Percentiles rank a stretch among this genome's conserved stretches.
phyloP scores from a whole-genome alignment of 139 green algal genomes.

The Micractinium conductrix region DNA sequence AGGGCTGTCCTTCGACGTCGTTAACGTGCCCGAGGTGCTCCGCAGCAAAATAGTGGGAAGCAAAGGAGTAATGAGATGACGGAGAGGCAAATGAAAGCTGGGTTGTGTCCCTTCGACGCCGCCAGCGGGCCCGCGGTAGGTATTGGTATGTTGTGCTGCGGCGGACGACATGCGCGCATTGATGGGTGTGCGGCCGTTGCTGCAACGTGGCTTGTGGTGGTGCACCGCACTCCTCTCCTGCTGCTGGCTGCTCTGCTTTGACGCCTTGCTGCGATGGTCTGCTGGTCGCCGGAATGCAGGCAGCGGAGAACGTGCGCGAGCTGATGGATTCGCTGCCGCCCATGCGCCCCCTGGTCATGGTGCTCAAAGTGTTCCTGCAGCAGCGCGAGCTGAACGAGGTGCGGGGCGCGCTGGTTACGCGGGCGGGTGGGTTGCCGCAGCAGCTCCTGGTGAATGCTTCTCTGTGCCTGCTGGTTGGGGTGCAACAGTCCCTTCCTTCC shows the following conservation, averaged over 20 bases:
- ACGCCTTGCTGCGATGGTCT: too few relatives aligned
- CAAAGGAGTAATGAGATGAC: too few relatives aligned
- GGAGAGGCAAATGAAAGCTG: too few relatives aligned
- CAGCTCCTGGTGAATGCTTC: conserved; percentile 89
- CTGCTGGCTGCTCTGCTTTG: background rate
- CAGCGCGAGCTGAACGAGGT: conserved; percentile 95
- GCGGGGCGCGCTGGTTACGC: conserved; percentile 66
- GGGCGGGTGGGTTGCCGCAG: conserved; percentile 92
- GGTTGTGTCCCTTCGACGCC: background rate
- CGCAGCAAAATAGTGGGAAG: background rate
- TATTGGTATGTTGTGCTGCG: too few relatives aligned
- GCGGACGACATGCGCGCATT: conserved; percentile 68
- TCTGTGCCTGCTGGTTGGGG: background rate
- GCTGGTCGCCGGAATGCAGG: background rate
- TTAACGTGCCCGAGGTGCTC: too few relatives aligned
- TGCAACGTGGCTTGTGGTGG: conserved; percentile 49
- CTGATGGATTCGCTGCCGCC: conserved; percentile 76
- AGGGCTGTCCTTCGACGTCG: too few relatives aligned
- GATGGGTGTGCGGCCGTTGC: conserved; percentile 70
- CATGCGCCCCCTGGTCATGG: conserved; percentile 83
- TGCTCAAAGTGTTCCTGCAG: conserved; percentile 94
- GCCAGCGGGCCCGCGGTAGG: conserved; percentile 6
- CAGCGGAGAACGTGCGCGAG: conserved; percentile 60
- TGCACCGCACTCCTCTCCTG: background rate
- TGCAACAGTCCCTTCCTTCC: background rate